Base-by-base conservation (phyloP, 345 rosid species). In the Lepidium didymum region DNA sequence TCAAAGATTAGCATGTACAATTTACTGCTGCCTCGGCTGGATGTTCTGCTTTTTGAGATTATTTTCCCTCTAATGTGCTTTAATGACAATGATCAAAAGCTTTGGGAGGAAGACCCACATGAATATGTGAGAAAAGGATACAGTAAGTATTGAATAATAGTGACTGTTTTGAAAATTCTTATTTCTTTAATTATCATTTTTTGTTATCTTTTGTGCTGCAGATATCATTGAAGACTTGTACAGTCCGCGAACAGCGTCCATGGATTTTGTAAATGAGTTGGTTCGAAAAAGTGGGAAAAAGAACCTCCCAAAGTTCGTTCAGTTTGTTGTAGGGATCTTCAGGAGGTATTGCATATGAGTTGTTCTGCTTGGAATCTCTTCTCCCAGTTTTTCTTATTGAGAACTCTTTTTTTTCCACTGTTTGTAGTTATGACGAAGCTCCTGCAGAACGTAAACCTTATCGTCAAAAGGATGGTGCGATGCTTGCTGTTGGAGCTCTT, bases 111-210 rank as follows among this genome's bases (percentile, higher is more conserved):
- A 82, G 99, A 95, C 67, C 96, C 99, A 9, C 98, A 95, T 70
- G 99, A 95, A 80, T 95, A 95, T 78, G 99, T 95, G 73, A 88
- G 99, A 83, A 95, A 95, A 80, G 99, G 99, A 35, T 95, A 95
- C 81, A 96, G 99, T 95, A 81, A 84, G 98, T 81, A 56, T 21
- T 38, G 12, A 10, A 64, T 59, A 34, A 9, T 34, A 6, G 13
- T 18, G 19, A 27, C 14, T 65, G 61, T 42, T 43, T 51, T 63
- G 34, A 53, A 13, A 31, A 37, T n/a, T 61, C 13, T 53, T 21
- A 19, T 19, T 13, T 57, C 31, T 38, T 3, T 21, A 21, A 51
- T 46, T 12, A 52, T 56, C 25, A 49, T 68, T 7, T 31, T 49
- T 71, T 79, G 16, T 27, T 67, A 10, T 15, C 55, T 80, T 41